phyloP scores from a whole-genome alignment of 768 basidiomycete species.

The Cytidiella melzeri region DNA sequence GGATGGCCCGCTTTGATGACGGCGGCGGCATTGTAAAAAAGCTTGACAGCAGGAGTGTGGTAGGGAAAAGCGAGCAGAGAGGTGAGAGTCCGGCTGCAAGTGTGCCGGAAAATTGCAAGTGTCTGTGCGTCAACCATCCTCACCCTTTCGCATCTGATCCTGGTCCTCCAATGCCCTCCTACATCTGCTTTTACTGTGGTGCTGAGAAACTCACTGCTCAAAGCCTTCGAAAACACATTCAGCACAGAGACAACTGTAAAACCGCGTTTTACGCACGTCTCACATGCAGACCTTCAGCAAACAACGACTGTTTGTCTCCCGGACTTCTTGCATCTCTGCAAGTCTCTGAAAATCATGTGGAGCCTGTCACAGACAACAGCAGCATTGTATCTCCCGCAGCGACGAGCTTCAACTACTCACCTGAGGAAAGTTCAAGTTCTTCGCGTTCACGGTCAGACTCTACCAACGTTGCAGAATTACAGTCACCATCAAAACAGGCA shows the following conservation, averaged over 20 bases:
- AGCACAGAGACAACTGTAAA: neutral
- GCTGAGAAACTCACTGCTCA: neutral
- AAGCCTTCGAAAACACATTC: neutral
- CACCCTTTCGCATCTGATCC: too few relatives aligned
- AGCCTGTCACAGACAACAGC: neutral
- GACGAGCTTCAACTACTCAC: neutral
- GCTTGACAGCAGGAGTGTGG: too few relatives aligned
- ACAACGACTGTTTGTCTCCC: too few relatives aligned
- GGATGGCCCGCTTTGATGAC: too few relatives aligned
- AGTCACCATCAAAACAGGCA: conserved; percentile 5
- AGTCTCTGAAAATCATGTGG: too few relatives aligned
- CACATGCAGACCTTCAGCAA: neutral
- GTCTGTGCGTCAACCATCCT: too few relatives aligned
- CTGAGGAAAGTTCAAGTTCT: neutral
- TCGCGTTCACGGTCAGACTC: neutral
- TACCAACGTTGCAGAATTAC: neutral
- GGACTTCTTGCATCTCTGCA: too few relatives aligned
- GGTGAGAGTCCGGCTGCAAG: too few relatives aligned
- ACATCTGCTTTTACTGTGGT: neutral
- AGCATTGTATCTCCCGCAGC: neutral
- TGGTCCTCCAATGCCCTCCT: too few relatives aligned
- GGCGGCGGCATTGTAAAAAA: too few relatives aligned
- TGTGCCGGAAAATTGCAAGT: too few relatives aligned
- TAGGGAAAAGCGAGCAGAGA: too few relatives aligned
- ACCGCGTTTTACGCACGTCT: neutral